Evolutionary conservation across 768 basidiomycete species (phyloP).

Genomic region (Lentinula aciculospora): DNA sequence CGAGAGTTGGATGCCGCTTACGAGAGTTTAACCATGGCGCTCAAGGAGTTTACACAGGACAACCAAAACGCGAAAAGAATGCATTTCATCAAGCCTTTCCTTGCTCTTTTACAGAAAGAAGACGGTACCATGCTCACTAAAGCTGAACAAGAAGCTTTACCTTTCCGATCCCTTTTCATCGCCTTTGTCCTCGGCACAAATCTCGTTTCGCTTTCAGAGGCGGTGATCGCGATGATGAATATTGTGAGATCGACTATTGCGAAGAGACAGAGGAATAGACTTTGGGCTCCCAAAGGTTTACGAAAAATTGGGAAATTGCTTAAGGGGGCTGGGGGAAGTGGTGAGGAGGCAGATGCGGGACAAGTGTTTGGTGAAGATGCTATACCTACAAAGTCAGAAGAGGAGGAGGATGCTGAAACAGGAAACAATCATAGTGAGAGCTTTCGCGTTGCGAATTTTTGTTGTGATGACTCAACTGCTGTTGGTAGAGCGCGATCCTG

Average conservation of each 20-base stretch:
- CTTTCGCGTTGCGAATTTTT: background rate
- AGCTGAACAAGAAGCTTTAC: constrained; percentile 11
- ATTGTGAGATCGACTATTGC: constrained; percentile 27
- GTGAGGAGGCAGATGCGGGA: constrained; percentile 17
- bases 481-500: constrained; percentile 34
- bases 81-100: constrained; percentile 37
- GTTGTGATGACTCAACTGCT: background rate
- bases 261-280: constrained; percentile 29
- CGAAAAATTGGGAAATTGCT: constrained; percentile 12
- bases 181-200: constrained; percentile 45
- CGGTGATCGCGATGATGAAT: constrained; percentile 29
- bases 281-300: constrained; percentile 49
- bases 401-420: constrained; percentile 10
- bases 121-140: constrained; percentile 8
- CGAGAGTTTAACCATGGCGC: constrained; percentile 17
- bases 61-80: constrained; percentile 22
- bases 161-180: constrained; percentile 38
- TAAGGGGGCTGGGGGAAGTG: constrained; percentile 19
- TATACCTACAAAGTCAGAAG: constrained; percentile 11
- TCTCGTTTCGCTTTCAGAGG: constrained; percentile 31
- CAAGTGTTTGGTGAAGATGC: constrained; percentile 22
- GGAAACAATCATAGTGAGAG: background rate
- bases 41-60: constrained; percentile 22
- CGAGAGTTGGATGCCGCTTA: constrained; percentile 20
- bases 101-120: constrained; percentile 23